Base-by-base conservation (phyloP, 257 asterid genomes). In the Verbascum thapsus region DNA sequence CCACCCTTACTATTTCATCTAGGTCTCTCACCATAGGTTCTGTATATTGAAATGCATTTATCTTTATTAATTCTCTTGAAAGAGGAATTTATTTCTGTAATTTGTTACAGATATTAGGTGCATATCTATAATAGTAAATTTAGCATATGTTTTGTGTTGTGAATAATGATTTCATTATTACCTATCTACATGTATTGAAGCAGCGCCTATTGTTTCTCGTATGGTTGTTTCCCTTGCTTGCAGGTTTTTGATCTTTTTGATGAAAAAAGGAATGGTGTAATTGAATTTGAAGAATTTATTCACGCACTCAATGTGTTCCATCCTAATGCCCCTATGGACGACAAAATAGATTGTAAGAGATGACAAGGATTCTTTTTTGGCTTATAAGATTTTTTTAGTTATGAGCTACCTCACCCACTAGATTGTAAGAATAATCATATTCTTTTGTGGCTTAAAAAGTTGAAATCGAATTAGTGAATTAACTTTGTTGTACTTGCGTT, bases 241-340 rank as follows among this genome's bases (percentile, higher is more conserved):
- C 88, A 89, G 96, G 87, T 89, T 63, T 88, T 88, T 81, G 85
- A 85, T 78, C 66, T 83, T 48, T 88, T 89, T 55, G 95, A 89
- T 71, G 94, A 84, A 72, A 89, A 86, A 76, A 66, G 67, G 81
- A 84, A 86, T 73, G 95, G 95, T 3, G 94, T 86, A 12, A 81
- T 89, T 69, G 95, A 89, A 39, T 89, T 86, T 70, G 95, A 85
- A 58, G 96, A 89, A 68, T 89, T 89, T 57, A 39, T 89, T 63
- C 94, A 86, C 30, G 78, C 94, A 26, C 85, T 86, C 50, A 78
- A 83, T 53, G 77, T 88, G 6, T 88, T 88, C 77, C 96, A 88
- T 80, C 96, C 95, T 59, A 30, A 11, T 66, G 80, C 88, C 45
- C 90, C 95, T 16, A 10, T 70, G 59, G 94, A 86, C 54, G 85